Evolutionary conservation across 306 rosid species (phyloP).

Genomic region (Vigna nakashimae): DNA sequence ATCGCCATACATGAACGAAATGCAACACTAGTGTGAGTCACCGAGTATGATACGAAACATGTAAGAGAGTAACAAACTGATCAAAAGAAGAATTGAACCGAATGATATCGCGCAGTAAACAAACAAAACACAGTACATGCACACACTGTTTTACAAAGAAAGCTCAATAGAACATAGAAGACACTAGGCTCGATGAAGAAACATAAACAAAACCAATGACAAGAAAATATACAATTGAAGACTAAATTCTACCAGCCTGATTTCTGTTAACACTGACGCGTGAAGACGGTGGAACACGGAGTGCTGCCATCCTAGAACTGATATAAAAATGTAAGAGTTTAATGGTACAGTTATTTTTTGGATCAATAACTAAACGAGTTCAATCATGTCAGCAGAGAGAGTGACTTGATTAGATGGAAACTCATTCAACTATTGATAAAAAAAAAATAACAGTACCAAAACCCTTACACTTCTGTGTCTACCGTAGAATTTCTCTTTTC

Average conservation of each 20-base stretch:
- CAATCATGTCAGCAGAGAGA: neutral
- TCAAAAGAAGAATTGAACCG: neutral
- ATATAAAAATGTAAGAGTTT: neutral
- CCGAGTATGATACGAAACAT: neutral
- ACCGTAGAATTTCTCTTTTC: neutral
- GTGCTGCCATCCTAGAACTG: neutral
- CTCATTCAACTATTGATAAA: neutral
- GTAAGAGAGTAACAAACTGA: neutral
- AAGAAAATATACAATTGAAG: conserved; percentile 21
- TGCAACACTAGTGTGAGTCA: neutral
- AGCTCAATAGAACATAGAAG: conserved; percentile 5
- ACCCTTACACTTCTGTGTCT: neutral
- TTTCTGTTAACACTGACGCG: neutral
- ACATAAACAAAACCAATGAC: conserved; percentile 11
- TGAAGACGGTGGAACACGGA: conserved; percentile 4
- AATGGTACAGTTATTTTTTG: conserved; percentile 6
- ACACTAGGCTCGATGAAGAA: neutral
- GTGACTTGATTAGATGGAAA: neutral
- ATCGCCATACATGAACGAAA: conserved; percentile 6
- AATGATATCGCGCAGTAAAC: conserved; percentile 3
- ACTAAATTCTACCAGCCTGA: conserved; percentile 4
- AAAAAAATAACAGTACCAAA: neutral
- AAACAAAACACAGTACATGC: conserved; percentile 2
- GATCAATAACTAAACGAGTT: conserved; percentile 6
- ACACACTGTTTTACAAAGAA: conserved; percentile 5